Percentiles rank a stretch among this genome's conserved stretches.
These are phyloP conservation scores for Drechslera avenae DNA, from an alignment of 2,329 filamentous ascomycete genomes.

Conservation along the genomic window DNA sequence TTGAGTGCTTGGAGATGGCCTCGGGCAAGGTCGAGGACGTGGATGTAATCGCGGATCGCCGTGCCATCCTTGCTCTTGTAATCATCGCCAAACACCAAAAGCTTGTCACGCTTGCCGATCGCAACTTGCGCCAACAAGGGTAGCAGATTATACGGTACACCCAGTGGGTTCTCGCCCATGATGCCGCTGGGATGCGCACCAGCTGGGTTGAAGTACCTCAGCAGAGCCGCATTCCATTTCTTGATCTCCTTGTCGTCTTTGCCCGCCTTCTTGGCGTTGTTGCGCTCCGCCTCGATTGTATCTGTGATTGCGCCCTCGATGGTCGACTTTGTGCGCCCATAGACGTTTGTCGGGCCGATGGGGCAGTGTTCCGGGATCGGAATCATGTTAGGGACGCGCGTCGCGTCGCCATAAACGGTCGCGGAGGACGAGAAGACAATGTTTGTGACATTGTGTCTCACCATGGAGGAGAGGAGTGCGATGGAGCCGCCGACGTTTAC, in stretches of 20 bases:
- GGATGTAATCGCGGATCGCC: conserved; percentile 97
- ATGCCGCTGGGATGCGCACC: conserved; percentile 93
- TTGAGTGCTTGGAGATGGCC: conserved; percentile 90
- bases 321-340: conserved; percentile 93
- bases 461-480: conserved; percentile 83
- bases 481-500: conserved; percentile 96
- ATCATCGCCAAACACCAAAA: conserved; percentile 93
- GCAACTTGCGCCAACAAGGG: conserved; percentile 94
- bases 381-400: conserved; percentile 96
- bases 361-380: conserved; percentile 97
- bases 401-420: conserved; percentile 97
- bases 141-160: conserved; percentile 93
- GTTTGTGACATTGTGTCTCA: conserved; percentile 87
- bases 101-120: conserved; percentile 90
- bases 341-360: conserved; percentile 94
- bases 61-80: conserved; percentile 90
- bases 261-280: conserved; percentile 78
- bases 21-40: conserved; percentile 85
- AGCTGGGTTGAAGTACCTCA: conserved; percentile 97
- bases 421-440: conserved; percentile 99
- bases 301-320: conserved; percentile 94
- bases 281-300: conserved; percentile 83
- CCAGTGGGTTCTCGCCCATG: conserved; percentile 98
- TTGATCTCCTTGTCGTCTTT: conserved; percentile 62
- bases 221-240: conserved; percentile 89